Evolutionary conservation across 116 monocot genomes (phyloP).

Genomic region (Phalaenopsis hybrid): DNA sequence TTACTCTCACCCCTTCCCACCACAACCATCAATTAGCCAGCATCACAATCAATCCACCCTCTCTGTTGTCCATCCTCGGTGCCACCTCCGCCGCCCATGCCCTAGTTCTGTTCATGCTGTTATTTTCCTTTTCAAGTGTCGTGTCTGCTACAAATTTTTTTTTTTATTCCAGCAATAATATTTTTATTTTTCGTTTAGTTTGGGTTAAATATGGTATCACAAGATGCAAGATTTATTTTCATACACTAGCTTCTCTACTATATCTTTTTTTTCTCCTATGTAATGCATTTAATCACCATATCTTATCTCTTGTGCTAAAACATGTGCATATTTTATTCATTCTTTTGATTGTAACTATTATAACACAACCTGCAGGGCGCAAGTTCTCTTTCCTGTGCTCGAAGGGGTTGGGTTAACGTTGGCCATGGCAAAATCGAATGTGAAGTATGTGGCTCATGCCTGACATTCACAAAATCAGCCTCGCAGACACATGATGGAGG

Average conservation of each 20-base stretch:
- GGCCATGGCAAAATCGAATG: slow-evolving; percentile 76
- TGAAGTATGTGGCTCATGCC: slow-evolving; percentile 71
- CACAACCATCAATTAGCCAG: too few relatives aligned
- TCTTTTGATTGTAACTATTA: background rate
- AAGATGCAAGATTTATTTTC: background rate
- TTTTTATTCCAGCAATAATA: too few relatives aligned
- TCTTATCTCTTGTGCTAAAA: background rate
- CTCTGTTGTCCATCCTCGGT: too few relatives aligned
- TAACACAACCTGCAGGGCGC: slow-evolving; percentile 47
- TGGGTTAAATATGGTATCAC: background rate
- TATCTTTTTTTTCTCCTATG: background rate
- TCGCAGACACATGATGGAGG: slow-evolving; percentile 45
- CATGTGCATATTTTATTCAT: background rate
- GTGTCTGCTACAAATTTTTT: too few relatives aligned
- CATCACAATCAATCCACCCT: too few relatives aligned
- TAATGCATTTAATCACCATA: background rate
- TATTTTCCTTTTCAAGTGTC: too few relatives aligned
- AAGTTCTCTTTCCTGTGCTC: slow-evolving; percentile 73
- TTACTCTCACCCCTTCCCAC: too few relatives aligned
- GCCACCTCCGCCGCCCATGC: too few relatives aligned
- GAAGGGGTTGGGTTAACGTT: slow-evolving; percentile 86
- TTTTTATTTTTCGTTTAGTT: too few relatives aligned
- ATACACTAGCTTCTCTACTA: background rate
- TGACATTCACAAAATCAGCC: slow-evolving; percentile 36
- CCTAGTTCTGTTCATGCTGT: too few relatives aligned